Percentiles rank a stretch among this genome's conserved stretches.
Conservation (phyloP, 352 stramenopile species). For the Halophytophthora batemanensis region DNA sequence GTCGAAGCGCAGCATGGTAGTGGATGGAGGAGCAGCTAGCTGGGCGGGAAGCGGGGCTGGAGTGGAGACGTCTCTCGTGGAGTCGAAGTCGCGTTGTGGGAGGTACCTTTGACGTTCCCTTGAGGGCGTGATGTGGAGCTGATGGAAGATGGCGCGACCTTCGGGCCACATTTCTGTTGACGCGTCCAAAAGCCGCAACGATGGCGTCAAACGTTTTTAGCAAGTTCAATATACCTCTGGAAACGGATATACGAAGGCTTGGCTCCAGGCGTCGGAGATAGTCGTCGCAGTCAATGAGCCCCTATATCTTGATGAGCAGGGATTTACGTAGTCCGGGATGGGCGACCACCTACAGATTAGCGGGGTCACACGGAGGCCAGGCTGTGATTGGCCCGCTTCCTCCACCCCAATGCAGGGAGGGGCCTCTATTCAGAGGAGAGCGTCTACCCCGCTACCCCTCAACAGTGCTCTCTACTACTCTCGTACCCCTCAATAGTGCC, state of each 20-base stretch:
- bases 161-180: background rate
- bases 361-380: background rate
- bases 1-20: constrained; percentile 68
- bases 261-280: too few relatives aligned
- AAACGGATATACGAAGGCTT: too few relatives aligned
- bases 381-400: background rate
- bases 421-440: background rate
- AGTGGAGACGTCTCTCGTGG: constrained; percentile 7
- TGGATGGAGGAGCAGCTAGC: background rate
- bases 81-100: constrained; percentile 21
- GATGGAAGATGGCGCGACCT: too few relatives aligned
- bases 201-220: background rate
- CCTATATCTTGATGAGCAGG: constrained; percentile 1
- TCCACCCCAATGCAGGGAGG: too few relatives aligned
- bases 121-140: background rate
- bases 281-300: too few relatives aligned
- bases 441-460: background rate
- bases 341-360: background rate
- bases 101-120: background rate
- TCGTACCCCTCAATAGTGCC: background rate
- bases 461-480: background rate
- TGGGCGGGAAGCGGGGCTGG: constrained; percentile 5
- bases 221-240: too few relatives aligned
- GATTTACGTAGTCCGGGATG: constrained; percentile 1
- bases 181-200: background rate